Evolutionary conservation across 176 grass and related monocot genomes (phyloP).

Genomic region (Phoenix dactylifera): DNA sequence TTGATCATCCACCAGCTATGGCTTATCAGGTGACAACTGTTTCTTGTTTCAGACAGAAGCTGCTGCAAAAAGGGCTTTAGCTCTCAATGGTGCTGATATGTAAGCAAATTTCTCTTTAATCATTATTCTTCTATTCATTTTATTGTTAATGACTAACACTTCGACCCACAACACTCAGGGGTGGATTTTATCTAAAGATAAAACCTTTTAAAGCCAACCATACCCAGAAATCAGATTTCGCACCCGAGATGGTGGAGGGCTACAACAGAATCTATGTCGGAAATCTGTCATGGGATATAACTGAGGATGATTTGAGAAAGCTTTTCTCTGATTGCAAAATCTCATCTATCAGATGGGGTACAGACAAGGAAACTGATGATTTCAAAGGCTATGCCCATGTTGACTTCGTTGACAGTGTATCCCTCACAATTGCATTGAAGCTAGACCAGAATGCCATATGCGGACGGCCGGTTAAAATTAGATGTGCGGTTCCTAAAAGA

Average conservation of each 20-base stretch:
- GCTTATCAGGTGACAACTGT: background rate
- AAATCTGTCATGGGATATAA: slow-evolving; percentile 85
- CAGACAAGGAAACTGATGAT: no score
- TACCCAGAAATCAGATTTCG: slow-evolving; percentile 53
- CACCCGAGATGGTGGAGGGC: slow-evolving; percentile 71
- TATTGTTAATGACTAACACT: background rate
- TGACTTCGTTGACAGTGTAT: slow-evolving; percentile 57
- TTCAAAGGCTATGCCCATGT: slow-evolving; percentile 5
- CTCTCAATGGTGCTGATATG: slow-evolving; percentile 96
- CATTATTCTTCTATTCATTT: background rate
- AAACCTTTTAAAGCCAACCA: slow-evolving; percentile 62
- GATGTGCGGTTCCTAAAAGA: slow-evolving; percentile 62
- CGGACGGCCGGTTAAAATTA: background rate
- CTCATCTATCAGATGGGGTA: no score
- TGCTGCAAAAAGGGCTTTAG: slow-evolving; percentile 69
- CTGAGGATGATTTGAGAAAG: slow-evolving; percentile 62
- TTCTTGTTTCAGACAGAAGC: slow-evolving; percentile 57
- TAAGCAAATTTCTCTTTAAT: slow-evolving; percentile 23
- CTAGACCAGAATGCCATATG: slow-evolving; percentile 70
- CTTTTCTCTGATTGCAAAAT: slow-evolving; percentile 31
- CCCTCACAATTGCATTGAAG: slow-evolving; percentile 47
- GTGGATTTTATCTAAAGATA: slow-evolving; percentile 88
- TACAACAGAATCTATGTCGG: slow-evolving; percentile 90
- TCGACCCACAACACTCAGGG: slow-evolving; percentile 39
- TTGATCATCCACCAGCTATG: no score